A percentile compares a stretch with the other conserved stretches of the same genome.
Conservation (phyloP, 1,139 yeast genomes). For the Yamadazyma pseudoaaseri region DNA sequence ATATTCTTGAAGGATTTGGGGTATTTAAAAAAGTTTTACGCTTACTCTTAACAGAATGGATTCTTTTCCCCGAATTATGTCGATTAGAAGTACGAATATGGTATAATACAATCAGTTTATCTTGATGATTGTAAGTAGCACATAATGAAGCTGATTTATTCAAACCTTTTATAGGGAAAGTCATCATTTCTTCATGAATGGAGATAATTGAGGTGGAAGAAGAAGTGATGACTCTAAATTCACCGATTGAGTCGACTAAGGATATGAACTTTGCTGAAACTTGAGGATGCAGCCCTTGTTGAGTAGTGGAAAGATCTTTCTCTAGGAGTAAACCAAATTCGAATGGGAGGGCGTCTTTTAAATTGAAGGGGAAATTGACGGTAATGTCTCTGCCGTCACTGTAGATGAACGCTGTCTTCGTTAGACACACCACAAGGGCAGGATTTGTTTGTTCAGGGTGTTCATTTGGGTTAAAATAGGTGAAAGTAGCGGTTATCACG, state of each 20-base stretch:
- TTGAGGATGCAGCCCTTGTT: slow-evolving; percentile 13
- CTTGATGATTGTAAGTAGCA: slow-evolving; percentile 51
- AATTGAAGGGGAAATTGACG: slow-evolving; percentile 62
- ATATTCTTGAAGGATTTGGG: slow-evolving; percentile 41
- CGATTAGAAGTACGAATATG: slow-evolving; percentile 47
- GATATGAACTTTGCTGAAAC: slow-evolving; percentile 53
- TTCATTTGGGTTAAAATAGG: slow-evolving; percentile 27
- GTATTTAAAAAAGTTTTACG: slow-evolving; percentile 33
- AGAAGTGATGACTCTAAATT: slow-evolving; percentile 64
- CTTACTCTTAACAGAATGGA: slow-evolving; percentile 16
- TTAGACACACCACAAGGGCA: slow-evolving; percentile 47
- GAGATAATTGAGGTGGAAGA: slow-evolving; percentile 70
- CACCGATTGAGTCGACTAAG: slow-evolving; percentile 67
- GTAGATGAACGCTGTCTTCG: slow-evolving; percentile 55
- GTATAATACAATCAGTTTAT: slow-evolving; percentile 45
- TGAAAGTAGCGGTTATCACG: slow-evolving; percentile 50
- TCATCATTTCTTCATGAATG: slow-evolving; percentile 52
- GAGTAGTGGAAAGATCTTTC: slow-evolving; percentile 28
- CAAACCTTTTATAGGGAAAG: slow-evolving; percentile 44
- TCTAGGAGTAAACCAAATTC: slow-evolving; percentile 67
- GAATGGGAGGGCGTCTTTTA: slow-evolving; percentile 56
- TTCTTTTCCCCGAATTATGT: slow-evolving; percentile 12
- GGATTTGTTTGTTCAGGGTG: slow-evolving; percentile 17
- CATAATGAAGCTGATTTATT: slow-evolving; percentile 41
- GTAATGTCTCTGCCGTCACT: slow-evolving; percentile 58